These are phyloP conservation scores for Achaetomiella virescens DNA, from an alignment of 495 filamentous ascomycete species.

Conservation along the genomic window DNA sequence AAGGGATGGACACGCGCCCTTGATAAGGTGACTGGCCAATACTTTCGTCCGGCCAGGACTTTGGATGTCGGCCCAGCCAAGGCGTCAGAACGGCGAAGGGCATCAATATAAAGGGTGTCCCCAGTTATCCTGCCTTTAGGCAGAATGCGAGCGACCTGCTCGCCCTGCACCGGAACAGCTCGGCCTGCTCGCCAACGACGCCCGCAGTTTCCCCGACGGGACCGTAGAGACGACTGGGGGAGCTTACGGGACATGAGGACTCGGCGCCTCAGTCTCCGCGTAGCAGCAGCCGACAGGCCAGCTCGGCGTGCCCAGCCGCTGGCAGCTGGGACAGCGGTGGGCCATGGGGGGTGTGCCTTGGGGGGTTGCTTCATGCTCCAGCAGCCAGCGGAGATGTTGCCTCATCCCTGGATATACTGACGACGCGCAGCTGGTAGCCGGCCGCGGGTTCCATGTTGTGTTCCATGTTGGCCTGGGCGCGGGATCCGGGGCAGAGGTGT, in stretches of 20 bases:
- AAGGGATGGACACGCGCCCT: constrained; percentile 10
- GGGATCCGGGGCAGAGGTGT: constrained; percentile 5
- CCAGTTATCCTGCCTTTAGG: constrained; percentile 9
- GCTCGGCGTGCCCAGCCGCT: neutral
- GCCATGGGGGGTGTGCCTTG: neutral
- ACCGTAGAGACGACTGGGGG: neutral
- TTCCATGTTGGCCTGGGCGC: neutral
- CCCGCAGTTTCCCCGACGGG: constrained; percentile 14
- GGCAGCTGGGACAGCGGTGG: neutral
- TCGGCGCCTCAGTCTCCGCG: constrained; percentile 18
- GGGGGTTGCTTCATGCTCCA: neutral
- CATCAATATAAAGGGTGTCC: constrained; percentile 17
- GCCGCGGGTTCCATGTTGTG: neutral
- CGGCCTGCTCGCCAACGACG: constrained; percentile 19
- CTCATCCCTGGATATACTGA: neutral
- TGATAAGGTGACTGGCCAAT: constrained; percentile 6
- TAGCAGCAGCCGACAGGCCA: too few species aligned
- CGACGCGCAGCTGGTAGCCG: neutral
- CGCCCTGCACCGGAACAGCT: constrained; percentile 17
- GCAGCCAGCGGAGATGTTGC: neutral
- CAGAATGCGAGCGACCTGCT: constrained; percentile 15
- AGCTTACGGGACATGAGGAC: neutral
- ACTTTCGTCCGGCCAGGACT: neutral
- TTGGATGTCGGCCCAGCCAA: constrained; percentile 18
- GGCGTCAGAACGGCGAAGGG: constrained; percentile 20